Base-by-base conservation (phyloP, 306 rosid species). In the Benincasa hispida region DNA sequence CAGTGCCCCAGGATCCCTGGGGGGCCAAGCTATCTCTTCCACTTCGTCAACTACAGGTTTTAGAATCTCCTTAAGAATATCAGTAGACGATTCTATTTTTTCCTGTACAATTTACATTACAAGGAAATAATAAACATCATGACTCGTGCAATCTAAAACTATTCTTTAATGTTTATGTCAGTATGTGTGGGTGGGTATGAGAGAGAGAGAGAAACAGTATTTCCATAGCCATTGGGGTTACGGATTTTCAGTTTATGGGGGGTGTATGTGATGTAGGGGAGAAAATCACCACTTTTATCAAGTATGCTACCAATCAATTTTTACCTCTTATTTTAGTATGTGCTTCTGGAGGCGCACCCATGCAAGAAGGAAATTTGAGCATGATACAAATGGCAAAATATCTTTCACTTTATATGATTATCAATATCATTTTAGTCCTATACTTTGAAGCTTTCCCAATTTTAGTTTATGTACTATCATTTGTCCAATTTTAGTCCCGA, bases 11-110 rank as follows among this genome's bases (percentile, higher is more conserved):
- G 89, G 96, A 83, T 93, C 92, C 84, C 85, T 87, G 13, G 97
- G 98, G 77, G 98, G 97, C 98, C 98, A 91, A 41, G 74, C 22
- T 84, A 93, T 89, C 84, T 93, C 97, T 77, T 88, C 96, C 58
- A 75, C 94, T 41, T 84, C 88, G 80, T 87, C 88, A 76, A 90
- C 84, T 74, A 88, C 92, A 75, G 93, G 98, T 78, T 86, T 88
- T 82, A 91, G 87, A 68, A 93, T 77, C 65, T 83, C 91, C 87
- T 90, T 89, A 77, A 93, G 87, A 69, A 91, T 88, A 90, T 91
- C 96, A 53, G 96, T 93, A 59, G 97, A 42, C 70, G 98, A 91
- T 67, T 93, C 92, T 85, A 93, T 93, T 88, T 88, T 93, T 79
- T 90, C 89, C 98, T 93, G 87, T 77, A 67, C 82, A 53, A 65